Base-by-base conservation (phyloP, 768 basidiomycete genomes). In the Mycena latifolia region DNA sequence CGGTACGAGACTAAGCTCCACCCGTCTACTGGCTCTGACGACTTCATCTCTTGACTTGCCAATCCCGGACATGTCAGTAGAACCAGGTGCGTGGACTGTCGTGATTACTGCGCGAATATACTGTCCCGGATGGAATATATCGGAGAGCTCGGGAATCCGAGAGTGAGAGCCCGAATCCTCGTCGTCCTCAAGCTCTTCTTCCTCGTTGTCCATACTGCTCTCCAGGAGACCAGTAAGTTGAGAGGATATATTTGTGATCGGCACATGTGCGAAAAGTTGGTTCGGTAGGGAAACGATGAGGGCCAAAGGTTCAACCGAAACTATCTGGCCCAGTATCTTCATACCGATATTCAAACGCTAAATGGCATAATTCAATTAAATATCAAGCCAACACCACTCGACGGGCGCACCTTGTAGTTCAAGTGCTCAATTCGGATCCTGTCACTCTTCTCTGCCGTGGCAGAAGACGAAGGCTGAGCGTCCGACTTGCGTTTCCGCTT, bases 211-310 rank as follows among this genome's bases (percentile, higher is more conserved):
- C 35, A 88, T 88, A 68, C 86, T 84, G 33, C 84, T 82, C 74
- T 94, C 92, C 29, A 99, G 83, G 22, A 86, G 81, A 29, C 78
- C 71, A 10, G 95, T 98, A 63, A 95, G 84, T 73, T 93, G 90
- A 33, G 86, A 78, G 17, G 95, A 93, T 63, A 99, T 86, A 77
- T 96, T 91, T 43, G 96, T 99, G 69, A 99, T 94, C 25, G 97
- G 96, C 35, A 99, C 85, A 78, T 99, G 95, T 11, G 88, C 98
- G 70, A 93, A 87, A 41, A 99, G 88, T 78, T 98, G 96, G 72
- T 96, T 94, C 20, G 98, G 97, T n/a, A 99, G 84, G 20, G 97
- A 98, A 29, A 99, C 83, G 63, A 99, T 86, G 64, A 99, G 85
- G 48, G 94, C 92, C 37, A 99, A 88, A 14, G 96, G 93, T 66